Conservation (phyloP, 768 basidiomycete species). For the Artomyces pyxidatus region DNA sequence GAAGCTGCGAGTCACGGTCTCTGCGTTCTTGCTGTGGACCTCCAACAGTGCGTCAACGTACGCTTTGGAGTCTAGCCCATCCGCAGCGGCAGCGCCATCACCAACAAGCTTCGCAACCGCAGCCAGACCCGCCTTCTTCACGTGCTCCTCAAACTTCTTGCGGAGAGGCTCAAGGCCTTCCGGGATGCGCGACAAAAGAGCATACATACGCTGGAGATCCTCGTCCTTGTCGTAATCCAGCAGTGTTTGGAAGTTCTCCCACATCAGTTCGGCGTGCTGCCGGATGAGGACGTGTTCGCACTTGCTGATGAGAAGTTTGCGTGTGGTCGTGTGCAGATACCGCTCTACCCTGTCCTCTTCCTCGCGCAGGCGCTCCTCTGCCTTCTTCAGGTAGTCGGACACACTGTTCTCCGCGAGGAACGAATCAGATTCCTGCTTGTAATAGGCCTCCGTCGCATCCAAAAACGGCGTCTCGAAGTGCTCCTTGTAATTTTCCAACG, state of each 20-base stretch:
- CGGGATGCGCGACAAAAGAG: conserved; percentile 81
- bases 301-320: conserved; percentile 68
- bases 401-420: conserved; percentile 86
- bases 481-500: conserved; percentile 88
- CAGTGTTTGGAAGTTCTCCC: conserved; percentile 85
- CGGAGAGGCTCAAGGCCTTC: conserved; percentile 87
- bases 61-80: conserved; percentile 79
- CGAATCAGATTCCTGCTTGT: conserved; percentile 83
- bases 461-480: conserved; percentile 90
- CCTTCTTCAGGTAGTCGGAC: conserved; percentile 92
- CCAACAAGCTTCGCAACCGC: conserved; percentile 68
- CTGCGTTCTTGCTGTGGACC: conserved; percentile 87
- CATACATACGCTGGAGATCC: conserved; percentile 93
- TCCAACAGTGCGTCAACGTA: conserved; percentile 91
- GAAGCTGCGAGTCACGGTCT: conserved; percentile 84
- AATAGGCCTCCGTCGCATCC: conserved; percentile 81
- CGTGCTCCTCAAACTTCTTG: conserved; percentile 91
- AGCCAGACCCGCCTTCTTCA: conserved; percentile 80
- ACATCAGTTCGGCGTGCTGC: conserved; percentile 77
- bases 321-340: conserved; percentile 84
- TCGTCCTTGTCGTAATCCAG: conserved; percentile 93
- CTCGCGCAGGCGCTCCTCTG: conserved; percentile 85
- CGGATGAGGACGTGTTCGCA: conserved; percentile 92
- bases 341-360: conserved; percentile 94
- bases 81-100: conserved; percentile 44